These are phyloP conservation scores for Fraxinus anomala DNA, from an alignment of 257 asterid species.

Conservation along the genomic window DNA sequence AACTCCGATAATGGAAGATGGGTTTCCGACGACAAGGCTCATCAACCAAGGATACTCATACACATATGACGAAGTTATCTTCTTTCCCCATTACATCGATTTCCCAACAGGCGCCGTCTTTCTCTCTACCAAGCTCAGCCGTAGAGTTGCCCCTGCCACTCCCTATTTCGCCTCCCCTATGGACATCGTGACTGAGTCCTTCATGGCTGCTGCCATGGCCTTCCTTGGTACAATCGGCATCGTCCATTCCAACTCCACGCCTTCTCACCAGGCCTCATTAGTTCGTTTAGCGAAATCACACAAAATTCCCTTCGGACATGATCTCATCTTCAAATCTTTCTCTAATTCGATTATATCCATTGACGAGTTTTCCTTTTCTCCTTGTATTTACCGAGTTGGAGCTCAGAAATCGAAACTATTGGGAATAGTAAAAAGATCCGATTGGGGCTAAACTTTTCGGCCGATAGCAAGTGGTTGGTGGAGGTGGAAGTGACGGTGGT, in stretches of 20 bases:
- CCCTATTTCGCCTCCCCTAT: constrained; percentile 91
- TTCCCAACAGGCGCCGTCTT: constrained; percentile 77
- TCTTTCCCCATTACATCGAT: constrained; percentile 90
- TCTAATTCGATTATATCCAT: constrained; percentile 51
- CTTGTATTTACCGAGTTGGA: too few relatives aligned
- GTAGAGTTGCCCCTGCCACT: constrained; percentile 54
- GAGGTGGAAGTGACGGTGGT: too few relatives aligned
- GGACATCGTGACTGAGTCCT: constrained; percentile 89
- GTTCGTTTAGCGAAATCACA: constrained; percentile 70
- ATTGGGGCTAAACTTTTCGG: constrained; percentile 42
- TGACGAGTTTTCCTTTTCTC: constrained; percentile 51
- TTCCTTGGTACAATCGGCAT: constrained; percentile 74
- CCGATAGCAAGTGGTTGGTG: too few relatives aligned
- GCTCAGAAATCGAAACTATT: constrained; percentile 40
- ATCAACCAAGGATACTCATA: constrained; percentile 89
- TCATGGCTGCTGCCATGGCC: constrained; percentile 92
- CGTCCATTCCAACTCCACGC: constrained; percentile 66
- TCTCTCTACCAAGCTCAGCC: constrained; percentile 71
- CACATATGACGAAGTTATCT: constrained; percentile 87
- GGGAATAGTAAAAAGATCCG: constrained; percentile 53
- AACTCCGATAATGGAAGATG: constrained; percentile 52
- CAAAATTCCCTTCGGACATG: constrained; percentile 58
- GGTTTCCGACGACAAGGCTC: constrained; percentile 58
- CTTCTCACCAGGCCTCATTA: constrained; percentile 53
- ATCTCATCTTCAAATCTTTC: constrained; percentile 47